These are phyloP conservation scores for Monosporascus sp. DNA, from an alignment of 2,329 filamentous ascomycete genomes.

Conservation along the genomic window DNA sequence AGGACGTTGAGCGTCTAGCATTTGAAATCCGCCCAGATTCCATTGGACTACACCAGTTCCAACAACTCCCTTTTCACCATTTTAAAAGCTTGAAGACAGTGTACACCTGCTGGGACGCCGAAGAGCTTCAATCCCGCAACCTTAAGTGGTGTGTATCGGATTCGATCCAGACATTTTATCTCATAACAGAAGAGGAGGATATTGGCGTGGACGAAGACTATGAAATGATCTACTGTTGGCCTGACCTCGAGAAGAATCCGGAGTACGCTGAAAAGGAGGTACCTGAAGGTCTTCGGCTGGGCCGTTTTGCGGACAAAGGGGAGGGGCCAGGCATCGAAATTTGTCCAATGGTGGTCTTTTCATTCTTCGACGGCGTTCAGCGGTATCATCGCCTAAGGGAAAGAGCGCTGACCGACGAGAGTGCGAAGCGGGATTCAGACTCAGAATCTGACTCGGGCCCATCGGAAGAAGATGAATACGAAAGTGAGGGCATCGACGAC, in stretches of 20 bases:
- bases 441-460: not conserved
- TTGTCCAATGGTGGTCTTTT: constrained; percentile 15
- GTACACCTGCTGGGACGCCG: constrained; percentile 9
- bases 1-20: constrained; percentile 15
- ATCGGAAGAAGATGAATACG: constrained; percentile 17
- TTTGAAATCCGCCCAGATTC: constrained; percentile 2
- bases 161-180: constrained; percentile 12
- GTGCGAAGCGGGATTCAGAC: not conserved
- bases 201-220: constrained; percentile 13
- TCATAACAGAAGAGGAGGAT: constrained; percentile 11
- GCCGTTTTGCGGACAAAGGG: not conserved
- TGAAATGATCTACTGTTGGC: constrained; percentile 25
- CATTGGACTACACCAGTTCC: not conserved
- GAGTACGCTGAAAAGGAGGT: constrained; percentile 2
- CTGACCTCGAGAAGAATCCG: constrained; percentile 12
- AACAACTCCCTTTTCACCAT: not conserved
- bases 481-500: constrained; percentile 18
- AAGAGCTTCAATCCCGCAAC: not conserved
- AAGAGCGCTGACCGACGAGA: not conserved
- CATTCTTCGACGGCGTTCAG: constrained; percentile 1
- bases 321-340: not conserved
- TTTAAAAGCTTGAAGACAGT: constrained; percentile 8
- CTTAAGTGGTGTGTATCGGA: constrained; percentile 21
- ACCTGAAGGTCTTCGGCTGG: not conserved
- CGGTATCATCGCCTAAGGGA: constrained; percentile 3